Conservation (phyloP, 2,329 filamentous ascomycete species). For the Uncinocarpus reesii region DNA sequence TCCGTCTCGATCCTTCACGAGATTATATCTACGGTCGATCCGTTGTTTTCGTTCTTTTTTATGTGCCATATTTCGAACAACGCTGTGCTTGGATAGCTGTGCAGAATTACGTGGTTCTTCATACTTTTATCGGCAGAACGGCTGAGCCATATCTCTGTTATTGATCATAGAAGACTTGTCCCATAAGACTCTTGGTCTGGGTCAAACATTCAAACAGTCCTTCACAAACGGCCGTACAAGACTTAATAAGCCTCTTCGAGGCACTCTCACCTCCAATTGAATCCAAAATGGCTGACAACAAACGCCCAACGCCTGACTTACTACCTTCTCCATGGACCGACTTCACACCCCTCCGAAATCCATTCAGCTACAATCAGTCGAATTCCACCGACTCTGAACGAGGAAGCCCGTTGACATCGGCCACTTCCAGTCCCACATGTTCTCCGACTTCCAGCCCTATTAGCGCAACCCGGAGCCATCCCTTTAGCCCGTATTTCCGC, state of each 20-base stretch:
- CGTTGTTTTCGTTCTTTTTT: slow-evolving; percentile 8
- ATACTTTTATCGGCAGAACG: slow-evolving; percentile 4
- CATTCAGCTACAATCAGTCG: slow-evolving; percentile 22
- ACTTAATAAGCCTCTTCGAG: slow-evolving; percentile 20
- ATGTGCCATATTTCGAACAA: not conserved
- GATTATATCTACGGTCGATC: slow-evolving; percentile 13
- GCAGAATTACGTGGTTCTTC: not conserved
- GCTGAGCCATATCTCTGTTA: slow-evolving; percentile 4
- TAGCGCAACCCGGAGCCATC: slow-evolving; percentile 21
- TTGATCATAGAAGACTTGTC: not conserved
- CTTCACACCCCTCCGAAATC: slow-evolving; percentile 25
- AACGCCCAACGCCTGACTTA: slow-evolving; percentile 7
- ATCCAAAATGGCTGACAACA: slow-evolving; percentile 13
- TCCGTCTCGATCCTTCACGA: not conserved
- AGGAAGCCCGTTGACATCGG: slow-evolving; percentile 24
- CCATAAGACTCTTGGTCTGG: not conserved
- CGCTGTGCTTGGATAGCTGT: slow-evolving; percentile 7
- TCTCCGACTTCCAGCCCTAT: slow-evolving; percentile 25
- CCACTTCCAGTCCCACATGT: slow-evolving; percentile 24
- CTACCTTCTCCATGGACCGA: slow-evolving; percentile 23
- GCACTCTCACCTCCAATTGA: slow-evolving; percentile 14
- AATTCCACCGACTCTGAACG: slow-evolving; percentile 20
- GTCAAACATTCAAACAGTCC: not conserved
- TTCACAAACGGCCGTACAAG: slow-evolving; percentile 18
- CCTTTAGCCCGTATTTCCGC: slow-evolving; percentile 19